Percentiles rank a stretch among this genome's conserved stretches.
These are phyloP conservation scores for Kwoniella sp. DNA, from an alignment of 768 basidiomycete genomes.

Conservation along the genomic window DNA sequence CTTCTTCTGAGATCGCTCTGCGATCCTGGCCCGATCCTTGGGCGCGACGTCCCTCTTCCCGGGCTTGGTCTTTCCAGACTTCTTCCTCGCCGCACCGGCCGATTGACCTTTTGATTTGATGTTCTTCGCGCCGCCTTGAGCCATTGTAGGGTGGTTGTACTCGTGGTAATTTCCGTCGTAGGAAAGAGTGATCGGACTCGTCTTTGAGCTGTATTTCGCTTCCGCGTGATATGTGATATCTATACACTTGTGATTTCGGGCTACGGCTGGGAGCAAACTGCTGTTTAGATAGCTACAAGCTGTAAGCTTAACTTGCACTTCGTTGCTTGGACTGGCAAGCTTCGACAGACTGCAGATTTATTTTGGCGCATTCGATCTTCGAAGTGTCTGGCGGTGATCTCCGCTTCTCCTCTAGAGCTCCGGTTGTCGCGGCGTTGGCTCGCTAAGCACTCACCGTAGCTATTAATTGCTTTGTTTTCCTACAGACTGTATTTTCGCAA, in stretches of 20 bases:
- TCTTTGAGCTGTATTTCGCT: too few relatives aligned
- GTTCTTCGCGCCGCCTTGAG: conserved; percentile 66
- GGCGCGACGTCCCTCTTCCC: conserved; percentile 77
- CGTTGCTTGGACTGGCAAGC: too few relatives aligned
- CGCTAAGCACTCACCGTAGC: background rate
- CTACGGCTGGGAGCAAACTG: too few relatives aligned
- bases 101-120: conserved; percentile 76
- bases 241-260: too few relatives aligned
- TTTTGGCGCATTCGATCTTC: too few relatives aligned
- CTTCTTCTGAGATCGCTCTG: conserved; percentile 76
- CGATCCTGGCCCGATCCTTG: conserved; percentile 73
- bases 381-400: background rate
- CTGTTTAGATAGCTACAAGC: too few relatives aligned
- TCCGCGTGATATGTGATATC: too few relatives aligned
- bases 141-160: conserved; percentile 61
- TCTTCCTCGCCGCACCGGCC: conserved; percentile 65
- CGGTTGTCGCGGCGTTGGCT: background rate
- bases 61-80: conserved; percentile 72
- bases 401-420: background rate
- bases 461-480: background rate
- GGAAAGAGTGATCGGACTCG: too few relatives aligned
- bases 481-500: background rate
- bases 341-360: too few relatives aligned
- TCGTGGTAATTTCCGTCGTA: too few relatives aligned
- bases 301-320: too few relatives aligned